Conservation (phyloP, 1,284 basidiomycete genomes). For the Ustilago sp. region DNA sequence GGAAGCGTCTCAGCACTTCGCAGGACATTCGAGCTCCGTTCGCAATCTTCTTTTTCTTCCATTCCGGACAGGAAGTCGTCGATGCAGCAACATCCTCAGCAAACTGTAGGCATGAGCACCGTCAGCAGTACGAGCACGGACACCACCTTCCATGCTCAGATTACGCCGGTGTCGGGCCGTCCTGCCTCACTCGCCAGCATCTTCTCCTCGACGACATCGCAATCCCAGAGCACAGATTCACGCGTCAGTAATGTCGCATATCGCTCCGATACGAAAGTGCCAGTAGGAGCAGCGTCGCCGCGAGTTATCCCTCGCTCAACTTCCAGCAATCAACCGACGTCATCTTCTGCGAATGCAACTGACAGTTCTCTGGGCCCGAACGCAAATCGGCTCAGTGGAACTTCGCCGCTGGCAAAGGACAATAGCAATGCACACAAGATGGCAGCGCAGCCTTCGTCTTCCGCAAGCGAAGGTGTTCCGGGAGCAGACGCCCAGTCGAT, state of each 20-base stretch:
- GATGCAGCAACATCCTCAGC: conserved; percentile 21
- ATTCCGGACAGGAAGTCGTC: conserved; percentile 47
- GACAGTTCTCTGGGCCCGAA: conserved; percentile 5
- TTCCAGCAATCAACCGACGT: conserved; percentile 10
- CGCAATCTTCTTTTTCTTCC: conserved; percentile 40
- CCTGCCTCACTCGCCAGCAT: conserved; percentile 56
- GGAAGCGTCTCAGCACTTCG: conserved; percentile 37
- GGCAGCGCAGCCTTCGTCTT: conserved; percentile 23
- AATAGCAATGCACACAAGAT: conserved; percentile 14
- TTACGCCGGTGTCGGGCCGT: conserved; percentile 49
- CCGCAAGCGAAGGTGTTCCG: conserved; percentile 20
- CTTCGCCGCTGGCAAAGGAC: conserved; percentile 9
- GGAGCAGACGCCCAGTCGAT: conserved; percentile 39
- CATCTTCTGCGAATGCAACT: conserved; percentile 6
- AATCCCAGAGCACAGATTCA: conserved; percentile 5
- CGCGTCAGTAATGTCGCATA: conserved; percentile 10
- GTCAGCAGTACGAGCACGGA: conserved; percentile 36
- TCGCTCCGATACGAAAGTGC: background rate
- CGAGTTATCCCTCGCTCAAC: conserved; percentile 22
- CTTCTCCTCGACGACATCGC: conserved; percentile 32
- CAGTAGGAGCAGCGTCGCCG: conserved; percentile 11
- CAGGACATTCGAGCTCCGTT: conserved; percentile 38
- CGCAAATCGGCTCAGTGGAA: background rate
- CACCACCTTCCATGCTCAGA: conserved; percentile 52
- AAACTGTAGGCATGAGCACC: conserved; percentile 18